Evolutionary conservation across 345 rosid genomes (phyloP), one percentile per base, ranked within the genome.

Genomic region (Citrus cavaleriei): DNA sequence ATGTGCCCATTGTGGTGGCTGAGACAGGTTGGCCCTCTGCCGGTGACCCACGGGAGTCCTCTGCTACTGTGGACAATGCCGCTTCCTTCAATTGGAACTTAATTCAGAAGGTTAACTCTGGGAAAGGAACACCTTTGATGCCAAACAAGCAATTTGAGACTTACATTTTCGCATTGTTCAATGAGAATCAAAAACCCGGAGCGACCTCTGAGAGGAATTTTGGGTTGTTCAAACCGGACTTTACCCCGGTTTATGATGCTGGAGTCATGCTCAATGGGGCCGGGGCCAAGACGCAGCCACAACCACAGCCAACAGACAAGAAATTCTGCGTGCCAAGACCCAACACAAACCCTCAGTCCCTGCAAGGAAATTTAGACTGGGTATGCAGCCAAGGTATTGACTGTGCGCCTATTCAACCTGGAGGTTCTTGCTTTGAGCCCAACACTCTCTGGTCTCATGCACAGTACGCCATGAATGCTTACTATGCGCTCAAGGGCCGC

Each of bases 1-100:
- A 92, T 32, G 96, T 93, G 12, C 85, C 80, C 28, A 89, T 93
- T 25, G 88, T 88, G 2, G 83, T 93, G 3, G 94, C 90, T 0
- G 98, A 95, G 81, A 90, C 98, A 0, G 98, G 98, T 18, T 95
- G 98, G 98, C 95, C 98, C 0, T 88, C 97, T 0, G 86, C 77
- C 0, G 93, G 97, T 2, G 98, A 90, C 38, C 71, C 89, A 0
- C 51, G 75, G 13, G 84, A 85, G 62, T 81, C 90, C 16, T 83
- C 83, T 84, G 94, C 74, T 3, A 86, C 86, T 0, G 70, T 79
- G 0, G 91, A 84, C 25, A 92, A 91, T 37, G 97, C 97, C 0
- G 78, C 78, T n/a, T 77, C 90, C 7, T 95, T 84, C 72, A 95
- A 93, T 60, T 83, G 89, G 62, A 82, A 89, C 72, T 37, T 93